phyloP scores from a whole-genome alignment of 345 rosid genomes.

The Iberis pinnata region DNA sequence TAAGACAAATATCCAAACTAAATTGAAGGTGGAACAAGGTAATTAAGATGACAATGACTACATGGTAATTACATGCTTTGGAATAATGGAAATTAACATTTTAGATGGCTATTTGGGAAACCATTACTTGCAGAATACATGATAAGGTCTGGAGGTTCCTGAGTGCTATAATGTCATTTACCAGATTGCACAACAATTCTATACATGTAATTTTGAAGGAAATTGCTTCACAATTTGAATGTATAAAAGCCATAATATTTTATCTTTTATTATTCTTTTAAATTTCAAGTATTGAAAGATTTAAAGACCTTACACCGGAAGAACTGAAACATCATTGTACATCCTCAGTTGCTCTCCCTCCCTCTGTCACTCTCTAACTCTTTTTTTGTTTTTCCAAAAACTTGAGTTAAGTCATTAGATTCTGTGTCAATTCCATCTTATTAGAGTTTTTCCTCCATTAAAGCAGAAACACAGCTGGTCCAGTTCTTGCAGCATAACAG shows the following conservation, averaged over 20 bases:
- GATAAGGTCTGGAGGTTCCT: no score
- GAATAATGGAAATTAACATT: no score
- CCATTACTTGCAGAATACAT: no score
- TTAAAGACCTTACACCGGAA: slow-evolving; percentile 9
- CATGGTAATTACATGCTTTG: not conserved
- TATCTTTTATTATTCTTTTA: slow-evolving; percentile 13
- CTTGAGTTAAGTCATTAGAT: slow-evolving; percentile 15
- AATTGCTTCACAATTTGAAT: slow-evolving; percentile 2
- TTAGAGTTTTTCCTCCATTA: slow-evolving; percentile 17
- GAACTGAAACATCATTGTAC: slow-evolving; percentile 7
- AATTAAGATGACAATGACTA: no score
- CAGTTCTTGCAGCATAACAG: slow-evolving; percentile 45
- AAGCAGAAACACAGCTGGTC: slow-evolving; percentile 34
- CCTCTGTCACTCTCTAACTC: not conserved
- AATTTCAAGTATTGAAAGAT: slow-evolving; percentile 21
- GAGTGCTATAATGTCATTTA: no score
- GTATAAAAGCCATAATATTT: slow-evolving; percentile 3
- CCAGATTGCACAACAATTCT: not conserved
- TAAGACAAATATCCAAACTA: not conserved
- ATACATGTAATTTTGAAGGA: not conserved
- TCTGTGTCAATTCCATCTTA: slow-evolving; percentile 2
- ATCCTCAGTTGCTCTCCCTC: slow-evolving; percentile 1
- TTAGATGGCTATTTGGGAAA: no score
- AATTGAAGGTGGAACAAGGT: not conserved
- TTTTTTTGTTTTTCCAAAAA: not conserved